These are phyloP conservation scores for Polymyxa betae DNA, from an alignment of 208 protist genomes.

Conservation along the genomic window DNA sequence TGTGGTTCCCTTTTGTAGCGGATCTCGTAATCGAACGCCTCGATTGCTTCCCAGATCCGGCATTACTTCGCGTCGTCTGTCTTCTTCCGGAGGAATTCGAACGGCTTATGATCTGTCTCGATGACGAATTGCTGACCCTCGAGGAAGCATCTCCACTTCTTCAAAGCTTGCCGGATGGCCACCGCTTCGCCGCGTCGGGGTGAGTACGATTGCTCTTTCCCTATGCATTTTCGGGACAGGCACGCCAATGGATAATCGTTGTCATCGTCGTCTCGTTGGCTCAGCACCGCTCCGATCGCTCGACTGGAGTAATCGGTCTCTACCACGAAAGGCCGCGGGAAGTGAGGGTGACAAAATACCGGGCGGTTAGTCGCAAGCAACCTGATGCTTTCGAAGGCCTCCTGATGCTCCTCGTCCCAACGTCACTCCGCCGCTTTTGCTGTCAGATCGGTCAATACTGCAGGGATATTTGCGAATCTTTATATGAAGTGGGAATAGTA, in stretches of 20 bases:
- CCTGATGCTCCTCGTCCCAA: background rate
- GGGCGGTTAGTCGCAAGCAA: background rate
- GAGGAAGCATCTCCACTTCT: background rate
- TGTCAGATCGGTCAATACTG: background rate
- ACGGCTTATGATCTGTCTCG: background rate
- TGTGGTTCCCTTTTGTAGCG: background rate
- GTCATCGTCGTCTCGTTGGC: background rate
- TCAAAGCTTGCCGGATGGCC: background rate
- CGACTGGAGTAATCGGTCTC: background rate
- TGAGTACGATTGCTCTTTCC: background rate
- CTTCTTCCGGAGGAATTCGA: background rate
- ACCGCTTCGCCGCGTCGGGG: background rate
- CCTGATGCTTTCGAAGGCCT: background rate
- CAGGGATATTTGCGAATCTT: background rate
- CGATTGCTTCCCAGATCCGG: background rate
- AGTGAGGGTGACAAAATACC: background rate
- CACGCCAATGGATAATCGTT: background rate
- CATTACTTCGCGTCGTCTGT: background rate
- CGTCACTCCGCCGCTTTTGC: background rate
- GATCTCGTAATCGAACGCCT: background rate
- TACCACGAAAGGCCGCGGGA: background rate
- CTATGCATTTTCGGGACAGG: background rate
- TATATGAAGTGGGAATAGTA: conserved; percentile 4
- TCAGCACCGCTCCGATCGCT: background rate
- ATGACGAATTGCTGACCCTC: background rate